Conservation (phyloP, 306 rosid genomes). For the Cicer pinnatifidum region DNA sequence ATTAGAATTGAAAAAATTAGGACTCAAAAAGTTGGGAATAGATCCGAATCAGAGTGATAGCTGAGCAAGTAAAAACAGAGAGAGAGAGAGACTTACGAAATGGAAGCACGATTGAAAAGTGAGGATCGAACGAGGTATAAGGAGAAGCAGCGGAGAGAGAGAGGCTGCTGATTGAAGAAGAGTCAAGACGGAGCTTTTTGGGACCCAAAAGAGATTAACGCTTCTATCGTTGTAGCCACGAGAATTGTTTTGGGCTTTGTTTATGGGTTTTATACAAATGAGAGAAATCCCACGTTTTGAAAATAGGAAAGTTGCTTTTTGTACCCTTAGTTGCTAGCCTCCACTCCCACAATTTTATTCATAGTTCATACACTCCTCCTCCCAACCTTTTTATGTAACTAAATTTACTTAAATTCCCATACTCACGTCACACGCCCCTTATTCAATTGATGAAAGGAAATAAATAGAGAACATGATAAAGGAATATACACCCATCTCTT, state of each 20-base stretch:
- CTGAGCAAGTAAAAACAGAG: not conserved
- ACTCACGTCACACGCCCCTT: too few relatives aligned
- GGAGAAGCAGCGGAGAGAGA: not conserved
- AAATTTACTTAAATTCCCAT: too few relatives aligned
- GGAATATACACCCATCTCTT: too few relatives aligned
- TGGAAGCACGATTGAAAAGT: slow-evolving; percentile 36
- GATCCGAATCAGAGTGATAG: slow-evolving; percentile 40
- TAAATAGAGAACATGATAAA: too few relatives aligned
- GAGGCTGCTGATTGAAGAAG: slow-evolving; percentile 1
- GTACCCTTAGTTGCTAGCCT: too few relatives aligned
- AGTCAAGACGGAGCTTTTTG: slow-evolving; percentile 20
- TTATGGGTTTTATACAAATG: not conserved
- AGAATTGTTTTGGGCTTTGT: slow-evolving; percentile 31
- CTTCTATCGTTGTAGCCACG: slow-evolving; percentile 41
- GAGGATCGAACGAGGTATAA: slow-evolving; percentile 43
- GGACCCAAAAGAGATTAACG: slow-evolving; percentile 5
- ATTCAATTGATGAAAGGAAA: too few relatives aligned
- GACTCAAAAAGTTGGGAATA: slow-evolving; percentile 27
- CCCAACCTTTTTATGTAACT: too few relatives aligned
- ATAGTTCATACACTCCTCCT: too few relatives aligned
- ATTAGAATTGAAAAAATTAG: slow-evolving; percentile 2
- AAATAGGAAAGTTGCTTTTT: too few relatives aligned
- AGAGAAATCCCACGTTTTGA: too few relatives aligned
- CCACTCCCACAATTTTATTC: too few relatives aligned
- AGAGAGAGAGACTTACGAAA: slow-evolving; percentile 45